A percentile compares a stretch with the other conserved stretches of the same genome.
These are phyloP conservation scores for Funneliformis mosseae DNA, from an alignment of 192 early-diverging fungal species.

Conservation along the genomic window DNA sequence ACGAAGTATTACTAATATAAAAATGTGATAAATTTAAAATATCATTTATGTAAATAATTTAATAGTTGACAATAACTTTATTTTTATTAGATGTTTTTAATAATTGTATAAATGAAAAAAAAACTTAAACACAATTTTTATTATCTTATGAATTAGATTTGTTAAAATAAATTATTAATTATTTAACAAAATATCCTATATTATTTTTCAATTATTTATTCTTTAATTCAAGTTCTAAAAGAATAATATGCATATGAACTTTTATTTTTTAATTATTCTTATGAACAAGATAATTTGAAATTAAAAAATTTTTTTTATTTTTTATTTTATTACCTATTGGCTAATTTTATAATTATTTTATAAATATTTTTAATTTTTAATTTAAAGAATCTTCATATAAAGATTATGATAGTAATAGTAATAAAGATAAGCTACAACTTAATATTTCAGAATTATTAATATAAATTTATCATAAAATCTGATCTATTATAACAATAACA, in stretches of 20 bases:
- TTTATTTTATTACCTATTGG: too few species aligned
- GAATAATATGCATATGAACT: too few species aligned
- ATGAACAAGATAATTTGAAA: too few species aligned
- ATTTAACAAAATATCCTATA: background rate
- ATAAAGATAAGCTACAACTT: too few species aligned
- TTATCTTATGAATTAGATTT: background rate
- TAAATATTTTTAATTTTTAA: background rate
- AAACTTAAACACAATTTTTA: background rate
- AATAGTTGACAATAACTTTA: background rate
- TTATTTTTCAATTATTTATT: background rate
- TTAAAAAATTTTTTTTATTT: too few species aligned
- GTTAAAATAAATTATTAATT: slow-evolving; percentile 1
- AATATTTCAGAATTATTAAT: too few species aligned
- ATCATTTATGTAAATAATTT: slow-evolving; percentile 2
- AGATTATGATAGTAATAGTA: too few species aligned
- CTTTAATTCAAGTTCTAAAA: slow-evolving; percentile 1
- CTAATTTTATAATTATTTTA: too few species aligned
- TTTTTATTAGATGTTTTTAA: background rate
- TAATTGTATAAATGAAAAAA: background rate
- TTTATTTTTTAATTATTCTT: too few species aligned
- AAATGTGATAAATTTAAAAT: background rate
- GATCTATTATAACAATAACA: too few species aligned
- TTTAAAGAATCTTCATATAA: too few species aligned
- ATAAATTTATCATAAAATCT: too few species aligned
- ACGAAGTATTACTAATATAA: background rate